Conservation (phyloP, 306 rosid genomes). For the Dryas octopetala region DNA sequence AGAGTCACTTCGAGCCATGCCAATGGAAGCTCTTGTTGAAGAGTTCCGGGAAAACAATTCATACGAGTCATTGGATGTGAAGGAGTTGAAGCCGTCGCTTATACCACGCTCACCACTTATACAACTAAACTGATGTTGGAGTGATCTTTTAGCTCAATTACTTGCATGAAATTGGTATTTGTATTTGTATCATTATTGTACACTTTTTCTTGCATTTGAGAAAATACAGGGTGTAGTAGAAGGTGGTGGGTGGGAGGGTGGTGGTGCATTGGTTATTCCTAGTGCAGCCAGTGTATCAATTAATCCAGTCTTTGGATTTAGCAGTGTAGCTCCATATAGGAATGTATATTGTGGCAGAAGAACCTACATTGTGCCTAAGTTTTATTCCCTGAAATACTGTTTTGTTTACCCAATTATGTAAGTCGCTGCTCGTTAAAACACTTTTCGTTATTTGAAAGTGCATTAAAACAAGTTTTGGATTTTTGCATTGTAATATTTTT, state of each 20-base stretch:
- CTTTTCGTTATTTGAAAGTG: no score
- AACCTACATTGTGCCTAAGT: slow-evolving; percentile 1
- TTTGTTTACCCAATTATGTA: background rate
- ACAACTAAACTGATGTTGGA: slow-evolving; percentile 49
- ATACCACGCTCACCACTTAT: slow-evolving; percentile 90
- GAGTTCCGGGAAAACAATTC: slow-evolving; percentile 84
- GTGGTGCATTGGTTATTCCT: slow-evolving; percentile 24
- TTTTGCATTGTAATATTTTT: no score
- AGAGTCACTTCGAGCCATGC: slow-evolving; percentile 85
- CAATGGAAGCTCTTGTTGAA: slow-evolving; percentile 77
- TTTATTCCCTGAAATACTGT: background rate
- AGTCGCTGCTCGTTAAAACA: no score
- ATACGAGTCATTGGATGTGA: slow-evolving; percentile 51
- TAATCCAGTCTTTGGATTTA: slow-evolving; percentile 77
- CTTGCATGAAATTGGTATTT: slow-evolving; percentile 19
- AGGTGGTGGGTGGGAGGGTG: background rate
- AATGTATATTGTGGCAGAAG: slow-evolving; percentile 43
- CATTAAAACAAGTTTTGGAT: no score
- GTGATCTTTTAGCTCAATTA: background rate
- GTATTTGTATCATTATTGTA: slow-evolving; percentile 47
- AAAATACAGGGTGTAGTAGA: slow-evolving; percentile 16
- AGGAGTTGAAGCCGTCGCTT: slow-evolving; percentile 80
- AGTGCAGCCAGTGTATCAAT: slow-evolving; percentile 28
- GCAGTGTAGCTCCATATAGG: slow-evolving; percentile 22
- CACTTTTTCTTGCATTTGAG: slow-evolving; percentile 12